These are phyloP conservation scores for Hordeum pubiflorum DNA, from an alignment of 202 grass and related monocot genomes.

Conservation along the genomic window DNA sequence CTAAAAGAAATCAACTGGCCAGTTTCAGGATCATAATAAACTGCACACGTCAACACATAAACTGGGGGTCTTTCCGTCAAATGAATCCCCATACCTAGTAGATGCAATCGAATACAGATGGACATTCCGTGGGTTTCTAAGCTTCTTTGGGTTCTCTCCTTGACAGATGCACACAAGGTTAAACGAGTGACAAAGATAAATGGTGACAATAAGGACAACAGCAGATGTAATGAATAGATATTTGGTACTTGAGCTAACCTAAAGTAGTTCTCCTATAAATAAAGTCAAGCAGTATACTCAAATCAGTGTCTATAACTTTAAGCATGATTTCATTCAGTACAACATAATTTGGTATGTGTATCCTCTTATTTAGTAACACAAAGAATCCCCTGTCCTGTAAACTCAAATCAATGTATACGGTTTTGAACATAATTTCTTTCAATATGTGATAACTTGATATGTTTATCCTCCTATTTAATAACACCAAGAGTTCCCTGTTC, in stretches of 20 bases:
- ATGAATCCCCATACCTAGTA: constrained; percentile 77
- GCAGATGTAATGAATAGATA: not conserved
- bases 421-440: too few relatives aligned
- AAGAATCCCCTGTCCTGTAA: too few relatives aligned
- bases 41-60: constrained; percentile 65
- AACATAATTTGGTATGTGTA: too few relatives aligned
- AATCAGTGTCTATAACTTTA: too few relatives aligned
- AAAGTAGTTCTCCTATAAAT: not conserved
- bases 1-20: constrained; percentile 24
- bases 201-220: not conserved
- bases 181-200: not conserved
- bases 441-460: too few relatives aligned
- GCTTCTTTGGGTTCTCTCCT: constrained; percentile 94
- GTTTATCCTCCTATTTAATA: too few relatives aligned
- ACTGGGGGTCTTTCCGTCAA: constrained; percentile 65
- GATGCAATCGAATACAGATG: constrained; percentile 87
- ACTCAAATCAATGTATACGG: too few relatives aligned
- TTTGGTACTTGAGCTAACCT: not conserved
- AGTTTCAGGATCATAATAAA: constrained; percentile 82
- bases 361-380: too few relatives aligned
- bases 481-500: too few relatives aligned
- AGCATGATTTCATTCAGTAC: too few relatives aligned
- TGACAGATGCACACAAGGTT: constrained; percentile 24
- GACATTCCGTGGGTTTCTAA: constrained; percentile 68
- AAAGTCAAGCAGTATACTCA: not conserved